phyloP scores from a whole-genome alignment of 2,329 filamentous ascomycete species.

The Elsinoe fawcettii region DNA sequence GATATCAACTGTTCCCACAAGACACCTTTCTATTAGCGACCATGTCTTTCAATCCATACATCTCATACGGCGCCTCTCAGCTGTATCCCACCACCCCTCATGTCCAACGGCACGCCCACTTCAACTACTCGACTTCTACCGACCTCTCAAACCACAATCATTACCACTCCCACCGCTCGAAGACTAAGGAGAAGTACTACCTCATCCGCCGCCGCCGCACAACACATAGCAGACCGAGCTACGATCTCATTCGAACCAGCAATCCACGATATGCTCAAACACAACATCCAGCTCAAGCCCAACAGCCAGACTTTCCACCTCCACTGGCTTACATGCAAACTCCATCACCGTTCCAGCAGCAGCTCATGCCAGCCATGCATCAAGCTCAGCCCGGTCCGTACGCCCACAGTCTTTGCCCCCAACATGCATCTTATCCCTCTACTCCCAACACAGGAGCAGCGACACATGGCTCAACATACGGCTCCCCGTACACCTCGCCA shows the following conservation, averaged over 20 bases:
- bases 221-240: neutral
- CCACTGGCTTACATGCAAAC: neutral
- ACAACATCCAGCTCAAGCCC: neutral
- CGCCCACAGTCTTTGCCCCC: neutral
- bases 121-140: neutral
- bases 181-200: constrained; percentile 10
- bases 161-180: neutral
- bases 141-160: neutral
- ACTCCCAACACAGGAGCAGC: neutral
- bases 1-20: too few species aligned
- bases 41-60: neutral
- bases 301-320: neutral
- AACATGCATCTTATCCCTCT: neutral
- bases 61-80: neutral
- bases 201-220: constrained; percentile 2
- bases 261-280: neutral
- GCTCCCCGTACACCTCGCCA: too few species aligned
- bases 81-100: neutral
- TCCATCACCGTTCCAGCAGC: neutral
- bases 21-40: neutral
- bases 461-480: neutral
- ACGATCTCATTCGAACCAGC: constrained; percentile 5
- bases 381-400: neutral
- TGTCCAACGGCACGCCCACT: neutral
- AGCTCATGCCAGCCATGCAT: neutral